Base-by-base conservation (phyloP, 768 basidiomycete species). In the Obba rivulosa region DNA sequence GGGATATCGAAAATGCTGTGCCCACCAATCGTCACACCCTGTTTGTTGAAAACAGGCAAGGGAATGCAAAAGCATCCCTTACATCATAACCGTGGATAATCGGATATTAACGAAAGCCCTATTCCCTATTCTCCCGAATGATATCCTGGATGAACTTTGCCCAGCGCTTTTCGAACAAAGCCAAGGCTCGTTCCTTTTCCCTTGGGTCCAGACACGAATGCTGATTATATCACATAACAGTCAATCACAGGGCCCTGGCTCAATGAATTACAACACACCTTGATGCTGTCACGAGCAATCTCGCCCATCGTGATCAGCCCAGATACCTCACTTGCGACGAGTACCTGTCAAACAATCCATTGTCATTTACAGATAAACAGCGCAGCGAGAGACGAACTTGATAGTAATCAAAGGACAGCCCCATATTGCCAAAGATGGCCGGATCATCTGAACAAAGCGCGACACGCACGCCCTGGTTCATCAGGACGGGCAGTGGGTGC, bases 371-470 rank as follows among this genome's bases (percentile, higher is more conserved):
- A 8, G 16, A 20, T 43, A 79, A 80, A 39, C 10, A 39, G 17
- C 8, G 18, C 34, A 10, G 10, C 10, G 10, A 35, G 34, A 35
- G 4, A 18, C 59, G 50, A 54, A 80, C 85, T 71, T 89, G 87
- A 63, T 76, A 90, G 62, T 81, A 89, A 64, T 90, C 87, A 59
- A 77, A 90, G 0, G 83, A 81, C 4, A 90, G 69, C 0, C 86
- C 86, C 78, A 83, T 80, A 54, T 85, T 86, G 13, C 85, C 84
- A 56, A 91, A 90, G 20, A 83, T 72, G 0, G 85, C 70, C 3
- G 88, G 88, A 57, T 90, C 87, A 57, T 90, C 88, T 5, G 82
- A 86, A 57, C 75, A 78, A 3, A 90, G 71, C 0, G 78, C 79
- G 7, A 90, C 81, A 2, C 83, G 81, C 8, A 89, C 74, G 1